Evolutionary conservation across 2,329 filamentous ascomycete genomes (phyloP), one percentile per base, ranked within the genome.

Genomic region (Diaporthe citrichinensis): DNA sequence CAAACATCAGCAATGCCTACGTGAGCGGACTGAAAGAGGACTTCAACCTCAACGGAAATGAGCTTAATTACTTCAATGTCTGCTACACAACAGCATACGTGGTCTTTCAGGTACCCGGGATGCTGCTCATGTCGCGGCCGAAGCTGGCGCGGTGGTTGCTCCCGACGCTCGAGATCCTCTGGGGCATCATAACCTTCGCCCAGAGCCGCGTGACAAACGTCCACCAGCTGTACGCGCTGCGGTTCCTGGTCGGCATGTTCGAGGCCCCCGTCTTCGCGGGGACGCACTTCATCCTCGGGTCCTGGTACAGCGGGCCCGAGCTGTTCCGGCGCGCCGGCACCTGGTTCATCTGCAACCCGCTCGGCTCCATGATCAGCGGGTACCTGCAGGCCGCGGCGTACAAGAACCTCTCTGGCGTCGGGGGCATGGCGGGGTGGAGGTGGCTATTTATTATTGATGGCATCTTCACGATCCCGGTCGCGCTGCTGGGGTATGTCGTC

Each of bases 381-480:
- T 84, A 83, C 72, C 81, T 90, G 0, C 89, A 90, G 78, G 86
- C 88, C 2, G 89, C 88, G 0, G 88, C 88, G 0, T 90, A 90
- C 77, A 87, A 84, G 3, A 88, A 89, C 68, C 83, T 91, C 0
- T 87, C 89, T 39, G 87, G 87, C 0, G 84, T 87, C 0, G 81
- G 80, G 10, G 89, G 88, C 0, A 83, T 89, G 79, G 82, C 87
- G 0, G 89, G 89, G 0, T 90, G 88, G 88, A 80, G 84, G 74
- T 88, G 86, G 89, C 81, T 91, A 0, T 92, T 91, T 71, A 87
- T 92, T 15, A 89, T 92, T n/a, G 90, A 91, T 76, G 88, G 88
- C 1, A 84, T 90, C 34, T 90, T 91, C 79, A 90, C 88, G 1
- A 83, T 91, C 5, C 89, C 88, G 0, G 87, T 91, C 20, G 88